Percentiles rank a stretch among this genome's conserved stretches.
These are phyloP conservation scores for Austroboletus novae-zelandiae DNA, from an alignment of 1,284 basidiomycete genomes.

Conservation along the genomic window DNA sequence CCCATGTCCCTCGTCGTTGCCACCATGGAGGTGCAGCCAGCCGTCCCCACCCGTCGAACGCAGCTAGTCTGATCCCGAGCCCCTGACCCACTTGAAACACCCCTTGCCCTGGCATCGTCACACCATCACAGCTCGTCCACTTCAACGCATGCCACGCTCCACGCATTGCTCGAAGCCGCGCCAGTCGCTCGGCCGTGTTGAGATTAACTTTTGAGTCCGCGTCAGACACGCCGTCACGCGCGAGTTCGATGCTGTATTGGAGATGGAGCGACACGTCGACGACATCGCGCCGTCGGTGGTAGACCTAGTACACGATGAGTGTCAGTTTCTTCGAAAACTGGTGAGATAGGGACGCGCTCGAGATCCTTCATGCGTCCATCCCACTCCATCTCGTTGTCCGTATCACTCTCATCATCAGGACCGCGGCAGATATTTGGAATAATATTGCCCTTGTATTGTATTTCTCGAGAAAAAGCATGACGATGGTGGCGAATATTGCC, in stretches of 20 bases:
- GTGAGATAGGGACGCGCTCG: constrained; percentile 24
- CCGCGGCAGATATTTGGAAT: constrained; percentile 9
- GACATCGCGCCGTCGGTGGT: constrained; percentile 32
- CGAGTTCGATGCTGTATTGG: constrained; percentile 50
- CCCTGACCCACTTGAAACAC: too few species aligned
- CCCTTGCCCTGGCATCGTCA: constrained; percentile 35
- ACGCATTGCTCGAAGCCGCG: constrained; percentile 38
- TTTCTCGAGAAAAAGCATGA: constrained; percentile 19
- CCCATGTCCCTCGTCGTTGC: too few species aligned
- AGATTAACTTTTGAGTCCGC: neutral
- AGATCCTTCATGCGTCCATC: constrained; percentile 55
- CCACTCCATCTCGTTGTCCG: constrained; percentile 59
- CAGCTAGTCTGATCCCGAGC: too few species aligned
- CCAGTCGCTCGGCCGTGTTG: constrained; percentile 36
- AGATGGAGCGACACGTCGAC: constrained; percentile 41
- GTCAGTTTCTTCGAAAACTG: constrained; percentile 46
- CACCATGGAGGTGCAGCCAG: too few species aligned
- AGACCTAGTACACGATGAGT: constrained; percentile 79
- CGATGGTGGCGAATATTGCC: constrained; percentile 25
- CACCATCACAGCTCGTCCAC: constrained; percentile 31
- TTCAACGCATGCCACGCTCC: constrained; percentile 41
- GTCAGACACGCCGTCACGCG: constrained; percentile 39
- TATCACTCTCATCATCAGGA: constrained; percentile 36
- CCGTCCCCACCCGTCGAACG: too few species aligned
- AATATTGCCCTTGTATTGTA: constrained; percentile 11